Evolutionary conservation across 345 rosid genomes (phyloP), one percentile per base, ranked within the genome.

Genomic region (Eucalyptus dawsonii): DNA sequence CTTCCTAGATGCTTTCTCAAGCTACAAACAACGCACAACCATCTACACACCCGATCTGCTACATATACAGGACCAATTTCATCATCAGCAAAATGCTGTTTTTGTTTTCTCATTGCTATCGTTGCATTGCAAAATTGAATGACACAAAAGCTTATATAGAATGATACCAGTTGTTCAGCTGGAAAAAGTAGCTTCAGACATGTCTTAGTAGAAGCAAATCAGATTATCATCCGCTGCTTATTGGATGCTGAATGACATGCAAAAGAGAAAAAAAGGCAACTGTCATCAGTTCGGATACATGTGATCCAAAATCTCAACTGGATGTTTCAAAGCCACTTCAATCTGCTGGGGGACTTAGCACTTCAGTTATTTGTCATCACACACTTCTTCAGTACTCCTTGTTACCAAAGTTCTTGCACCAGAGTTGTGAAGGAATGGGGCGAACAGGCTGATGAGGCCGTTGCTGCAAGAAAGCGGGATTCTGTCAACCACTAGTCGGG

Each of bases 341-440:
- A 72, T 72, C 81, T 19, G 81, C 81, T 37, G 81, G 5, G 5
- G 81, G 45, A 72, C 81, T 76, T 51, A 45, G 50, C 56, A 25
- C 86, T 87, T 7, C 58, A 8, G 27, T 40, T 50, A 62, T 88
- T 88, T 16, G 14, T 14, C 31, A 67, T 42, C 69, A 14, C 89
- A 49, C 27, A 14, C 58, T 13, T 69, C n/a, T 40, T 91, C 88
- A 92, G 89, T 96, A 96, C 88, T 97, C 99, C 90, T 53, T 53
- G 24, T 53, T 53, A 53, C 56, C 56, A 53, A 53, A 53, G 56
- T 98, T 98, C 94, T 98, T 98, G 97, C 99, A 98, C 99, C 99
- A 98, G 1, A 98, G 91, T 93, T 98, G 99, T 16, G 99, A 98
- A 29, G 99, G 99, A 91, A 98, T 98, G 21, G 99, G 99, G 54